These are phyloP conservation scores for Phytophthora fragariaefolia DNA, from an alignment of 352 stramenopile species.

Conservation along the genomic window DNA sequence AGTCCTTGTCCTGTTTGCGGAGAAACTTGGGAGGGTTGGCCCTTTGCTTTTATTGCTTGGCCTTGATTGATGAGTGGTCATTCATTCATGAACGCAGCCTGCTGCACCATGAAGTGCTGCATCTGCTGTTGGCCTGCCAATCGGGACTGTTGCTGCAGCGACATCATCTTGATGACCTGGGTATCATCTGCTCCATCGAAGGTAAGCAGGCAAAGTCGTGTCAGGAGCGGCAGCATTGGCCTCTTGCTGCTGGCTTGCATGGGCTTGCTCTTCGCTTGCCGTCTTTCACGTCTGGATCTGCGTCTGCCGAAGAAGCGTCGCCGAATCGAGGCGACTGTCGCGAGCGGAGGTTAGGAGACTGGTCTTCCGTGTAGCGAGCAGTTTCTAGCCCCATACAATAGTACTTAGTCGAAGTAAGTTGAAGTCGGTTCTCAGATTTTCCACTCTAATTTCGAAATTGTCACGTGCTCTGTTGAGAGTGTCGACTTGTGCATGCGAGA, in stretches of 20 bases:
- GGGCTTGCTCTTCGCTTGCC: background rate
- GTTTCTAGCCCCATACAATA: background rate
- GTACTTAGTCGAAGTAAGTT: background rate
- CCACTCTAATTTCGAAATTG: slow-evolving; percentile 21
- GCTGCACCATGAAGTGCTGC: slow-evolving; percentile 20
- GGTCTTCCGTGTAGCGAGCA: background rate
- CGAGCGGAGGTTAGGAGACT: background rate
- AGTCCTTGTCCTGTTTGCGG: slow-evolving; percentile 9
- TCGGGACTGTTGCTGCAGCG: background rate
- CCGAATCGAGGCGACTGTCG: background rate
- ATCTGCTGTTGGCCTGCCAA: slow-evolving; percentile 3
- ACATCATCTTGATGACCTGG: background rate
- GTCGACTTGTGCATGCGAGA: background rate
- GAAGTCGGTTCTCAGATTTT: slow-evolving; percentile 8
- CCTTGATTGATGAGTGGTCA: slow-evolving; percentile 1
- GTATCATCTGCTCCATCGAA: too few relatives aligned
- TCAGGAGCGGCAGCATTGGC: background rate
- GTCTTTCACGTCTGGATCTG: too few relatives aligned
- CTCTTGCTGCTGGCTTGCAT: slow-evolving; percentile 14
- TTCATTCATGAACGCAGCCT: slow-evolving; percentile 16
- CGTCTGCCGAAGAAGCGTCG: background rate
- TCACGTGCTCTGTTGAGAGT: slow-evolving; percentile 7
- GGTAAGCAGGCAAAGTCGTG: background rate
- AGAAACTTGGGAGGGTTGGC: slow-evolving; percentile 20
- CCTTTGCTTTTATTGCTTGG: slow-evolving; percentile 25